phyloP scores from a whole-genome alignment of 257 asterid species.

The Solanum medicagineum region DNA sequence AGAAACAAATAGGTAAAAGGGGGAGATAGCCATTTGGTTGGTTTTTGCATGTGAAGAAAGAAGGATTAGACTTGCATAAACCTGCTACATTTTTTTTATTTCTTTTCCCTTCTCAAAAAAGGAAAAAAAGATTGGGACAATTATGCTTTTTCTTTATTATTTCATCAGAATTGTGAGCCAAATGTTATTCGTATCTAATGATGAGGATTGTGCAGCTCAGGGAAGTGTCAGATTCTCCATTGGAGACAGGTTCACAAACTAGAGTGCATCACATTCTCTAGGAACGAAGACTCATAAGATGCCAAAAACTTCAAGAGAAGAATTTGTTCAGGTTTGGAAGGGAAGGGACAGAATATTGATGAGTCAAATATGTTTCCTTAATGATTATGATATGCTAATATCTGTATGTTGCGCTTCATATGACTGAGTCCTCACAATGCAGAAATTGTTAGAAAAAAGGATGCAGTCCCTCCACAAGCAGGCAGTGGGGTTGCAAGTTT shows the following conservation, averaged over 20 bases:
- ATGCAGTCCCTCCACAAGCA: constrained; percentile 30
- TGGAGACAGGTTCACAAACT: constrained; percentile 91
- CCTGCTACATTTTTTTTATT: neutral
- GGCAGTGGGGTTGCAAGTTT: constrained; percentile 22
- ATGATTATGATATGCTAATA: neutral
- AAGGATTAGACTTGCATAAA: neutral
- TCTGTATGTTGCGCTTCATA: constrained; percentile 2
- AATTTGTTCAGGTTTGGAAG: constrained; percentile 23
- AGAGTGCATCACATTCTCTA: constrained; percentile 29
- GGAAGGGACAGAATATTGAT: constrained; percentile 12
- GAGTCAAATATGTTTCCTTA: constrained; percentile 37
- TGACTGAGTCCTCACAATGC: constrained; percentile 20
- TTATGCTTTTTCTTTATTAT: neutral
- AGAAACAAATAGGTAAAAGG: neutral
- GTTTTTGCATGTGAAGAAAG: neutral
- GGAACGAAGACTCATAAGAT: constrained; percentile 29
- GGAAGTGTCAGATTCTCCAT: constrained; percentile 75
- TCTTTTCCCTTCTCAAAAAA: neutral
- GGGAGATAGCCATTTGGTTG: neutral
- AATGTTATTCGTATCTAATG: neutral
- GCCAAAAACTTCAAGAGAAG: constrained; percentile 40
- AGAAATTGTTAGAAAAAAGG: constrained; percentile 36
- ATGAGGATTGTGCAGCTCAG: constrained; percentile 46
- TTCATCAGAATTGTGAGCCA: neutral
- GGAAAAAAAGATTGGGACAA: neutral